These are phyloP conservation scores for Rhynchosporium secalis DNA, from an alignment of 2,329 filamentous ascomycete genomes.

Conservation along the genomic window DNA sequence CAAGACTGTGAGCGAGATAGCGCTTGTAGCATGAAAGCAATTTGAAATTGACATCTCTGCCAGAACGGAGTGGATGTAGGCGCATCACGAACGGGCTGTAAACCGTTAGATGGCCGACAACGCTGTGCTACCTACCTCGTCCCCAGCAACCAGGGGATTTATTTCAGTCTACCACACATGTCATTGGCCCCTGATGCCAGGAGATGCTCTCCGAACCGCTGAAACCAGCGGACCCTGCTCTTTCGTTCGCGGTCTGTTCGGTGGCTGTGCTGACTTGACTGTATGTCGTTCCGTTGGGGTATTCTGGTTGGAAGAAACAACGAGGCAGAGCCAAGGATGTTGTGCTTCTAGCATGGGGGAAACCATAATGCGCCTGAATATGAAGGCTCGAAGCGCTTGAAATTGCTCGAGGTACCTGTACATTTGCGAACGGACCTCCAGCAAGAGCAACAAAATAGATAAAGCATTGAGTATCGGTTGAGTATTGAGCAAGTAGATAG, in stretches of 20 bases:
- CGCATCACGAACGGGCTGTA: slow-evolving; percentile 7
- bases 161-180: too few relatives aligned
- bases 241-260: background rate
- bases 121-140: too few relatives aligned
- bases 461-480: background rate
- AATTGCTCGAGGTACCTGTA: slow-evolving; percentile 17
- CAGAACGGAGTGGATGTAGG: background rate
- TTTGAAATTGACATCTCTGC: slow-evolving; percentile 4
- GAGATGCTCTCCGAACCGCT: too few relatives aligned
- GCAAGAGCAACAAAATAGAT: slow-evolving; percentile 1
- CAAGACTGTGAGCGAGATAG: slow-evolving; percentile 4
- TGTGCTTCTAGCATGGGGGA: background rate
- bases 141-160: too few relatives aligned
- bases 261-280: slow-evolving; percentile 13
- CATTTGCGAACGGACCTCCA: slow-evolving; percentile 16
- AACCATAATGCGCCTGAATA: slow-evolving; percentile 7
- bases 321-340: background rate
- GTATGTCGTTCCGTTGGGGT: background rate
- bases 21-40: background rate
- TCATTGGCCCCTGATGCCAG: too few relatives aligned
- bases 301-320: slow-evolving; percentile 15
- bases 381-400: slow-evolving; percentile 1
- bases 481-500: background rate
- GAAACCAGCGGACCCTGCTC: too few relatives aligned
- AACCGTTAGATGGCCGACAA: background rate